Evolutionary conservation across 2,329 filamentous ascomycete species (phyloP).

Genomic region (Scytalidium sp.): DNA sequence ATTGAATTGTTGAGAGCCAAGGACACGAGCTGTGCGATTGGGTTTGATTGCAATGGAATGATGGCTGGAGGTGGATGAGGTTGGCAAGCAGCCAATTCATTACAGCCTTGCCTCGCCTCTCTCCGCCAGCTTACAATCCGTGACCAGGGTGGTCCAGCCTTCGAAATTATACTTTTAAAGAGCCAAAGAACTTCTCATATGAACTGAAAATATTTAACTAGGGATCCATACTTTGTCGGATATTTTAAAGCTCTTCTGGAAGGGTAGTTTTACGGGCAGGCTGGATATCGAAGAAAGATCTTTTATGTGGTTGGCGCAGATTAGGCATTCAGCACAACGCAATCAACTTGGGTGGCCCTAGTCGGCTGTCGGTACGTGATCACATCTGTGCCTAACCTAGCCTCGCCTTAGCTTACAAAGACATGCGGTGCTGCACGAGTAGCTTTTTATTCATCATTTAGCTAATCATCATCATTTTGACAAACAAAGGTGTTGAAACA

Average conservation of each 20-base stretch:
- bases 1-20: not conserved
- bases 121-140: conserved; percentile 5
- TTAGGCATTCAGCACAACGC: conserved; percentile 1
- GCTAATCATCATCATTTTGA: not conserved
- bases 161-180: no score
- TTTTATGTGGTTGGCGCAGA: not conserved
- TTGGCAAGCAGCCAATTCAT: not conserved
- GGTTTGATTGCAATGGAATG: not conserved
- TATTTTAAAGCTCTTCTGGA: no score
- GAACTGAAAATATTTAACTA: no score
- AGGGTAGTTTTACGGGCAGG: not conserved
- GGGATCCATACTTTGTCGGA: not conserved
- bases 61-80: not conserved
- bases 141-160: not conserved
- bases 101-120: not conserved
- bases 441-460: not conserved
- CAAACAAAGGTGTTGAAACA: not conserved
- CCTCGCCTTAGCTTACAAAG: not conserved
- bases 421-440: not conserved
- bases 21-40: not conserved
- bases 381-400: not conserved
- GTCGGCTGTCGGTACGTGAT: not conserved
- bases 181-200: no score
- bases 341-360: not conserved
- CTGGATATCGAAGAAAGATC: not conserved